A percentile compares a stretch with the other conserved stretches of the same genome.
Conservation (phyloP, 768 basidiomycete species). For the Russula emetica region DNA sequence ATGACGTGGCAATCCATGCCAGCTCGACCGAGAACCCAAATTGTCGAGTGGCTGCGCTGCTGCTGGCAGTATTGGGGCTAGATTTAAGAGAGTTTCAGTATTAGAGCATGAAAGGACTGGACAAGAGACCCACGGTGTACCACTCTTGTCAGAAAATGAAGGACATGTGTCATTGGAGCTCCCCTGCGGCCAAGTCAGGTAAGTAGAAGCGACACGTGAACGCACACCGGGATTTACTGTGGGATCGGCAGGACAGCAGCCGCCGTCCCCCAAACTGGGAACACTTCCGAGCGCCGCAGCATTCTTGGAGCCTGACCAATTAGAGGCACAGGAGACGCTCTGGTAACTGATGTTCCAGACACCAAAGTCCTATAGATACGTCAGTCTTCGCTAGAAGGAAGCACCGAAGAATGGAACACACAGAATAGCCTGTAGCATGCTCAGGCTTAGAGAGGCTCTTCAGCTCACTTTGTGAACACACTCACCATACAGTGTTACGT, state of each 20-base stretch:
- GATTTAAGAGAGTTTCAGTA: constrained; percentile 6
- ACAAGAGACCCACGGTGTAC: constrained; percentile 50
- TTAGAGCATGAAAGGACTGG: constrained; percentile 1
- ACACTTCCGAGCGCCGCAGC: constrained; percentile 66
- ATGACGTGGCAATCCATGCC: neutral
- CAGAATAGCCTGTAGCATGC: constrained; percentile 37
- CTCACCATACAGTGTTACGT: constrained; percentile 60
- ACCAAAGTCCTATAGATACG: constrained; percentile 62
- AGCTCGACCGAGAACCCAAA: neutral
- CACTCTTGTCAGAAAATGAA: constrained; percentile 65
- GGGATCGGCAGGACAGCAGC: constrained; percentile 72
- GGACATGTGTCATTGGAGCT: constrained; percentile 48
- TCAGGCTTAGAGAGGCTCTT: neutral
- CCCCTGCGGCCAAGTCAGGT: constrained; percentile 14
- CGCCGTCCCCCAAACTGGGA: constrained; percentile 48
- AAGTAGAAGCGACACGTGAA: neutral
- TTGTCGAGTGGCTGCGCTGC: neutral
- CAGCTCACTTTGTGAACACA: constrained; percentile 2
- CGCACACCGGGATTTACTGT: constrained; percentile 38
- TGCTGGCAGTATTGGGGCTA: constrained; percentile 36
- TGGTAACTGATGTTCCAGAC: constrained; percentile 80
- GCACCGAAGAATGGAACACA: constrained; percentile 28
- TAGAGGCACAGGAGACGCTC: constrained; percentile 51
- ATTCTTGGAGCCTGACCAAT: constrained; percentile 62
- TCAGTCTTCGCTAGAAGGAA: neutral